Base-by-base conservation (phyloP, 352 stramenopile species). In the Globisporangium cylindrosporum region DNA sequence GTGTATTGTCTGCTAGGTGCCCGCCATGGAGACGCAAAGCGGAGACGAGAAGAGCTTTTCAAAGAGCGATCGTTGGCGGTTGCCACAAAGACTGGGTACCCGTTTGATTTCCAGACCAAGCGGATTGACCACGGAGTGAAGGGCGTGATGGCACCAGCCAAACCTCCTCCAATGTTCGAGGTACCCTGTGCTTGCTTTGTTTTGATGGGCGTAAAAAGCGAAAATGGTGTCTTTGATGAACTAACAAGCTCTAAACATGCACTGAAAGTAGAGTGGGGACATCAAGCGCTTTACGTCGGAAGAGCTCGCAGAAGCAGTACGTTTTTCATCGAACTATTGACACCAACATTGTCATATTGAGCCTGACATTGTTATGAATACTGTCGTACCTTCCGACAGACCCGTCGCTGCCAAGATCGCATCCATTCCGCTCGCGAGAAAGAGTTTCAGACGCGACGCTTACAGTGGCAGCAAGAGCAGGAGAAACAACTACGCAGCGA, bases 1-100 rank as follows among this genome's bases (percentile, higher is more conserved):
- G n/a, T 22, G 32, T 32, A 10, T 9, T 51, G n/a, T 51, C 18
- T 22, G 12, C n/a, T 32, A 92, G 84, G 82, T 48, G 77, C 80
- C 70, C 78, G 76, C 18, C 79, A 93, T 68, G 81, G 79, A 68
- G 71, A 83, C 25, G 77, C 80, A n/a, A 82, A 77, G 61, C 73
- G 73, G 10, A 71, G 80, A 68, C 78, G 81, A 1, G 77, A 86
- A 1, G 73, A 85, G 58, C 61, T 89, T 38, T 72, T 86, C 32
- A 73, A 62, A 22, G 77, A 89, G 27, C 76, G 82, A 2, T 79
- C 79, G 41, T 71, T 84, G n/a, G 14, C 74, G 25, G 62, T 89
- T 48, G 77, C 73, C 5, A 62, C 79, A 20, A 82, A 75, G 56
- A 81, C 79, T 15, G 72, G 71, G 20, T 89, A 90, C 55, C 78